Evolutionary conservation across 371 early-diverging fungal species (phyloP), one percentile per base, ranked within the genome.

Genomic region (Saksenaea vasiformis): DNA sequence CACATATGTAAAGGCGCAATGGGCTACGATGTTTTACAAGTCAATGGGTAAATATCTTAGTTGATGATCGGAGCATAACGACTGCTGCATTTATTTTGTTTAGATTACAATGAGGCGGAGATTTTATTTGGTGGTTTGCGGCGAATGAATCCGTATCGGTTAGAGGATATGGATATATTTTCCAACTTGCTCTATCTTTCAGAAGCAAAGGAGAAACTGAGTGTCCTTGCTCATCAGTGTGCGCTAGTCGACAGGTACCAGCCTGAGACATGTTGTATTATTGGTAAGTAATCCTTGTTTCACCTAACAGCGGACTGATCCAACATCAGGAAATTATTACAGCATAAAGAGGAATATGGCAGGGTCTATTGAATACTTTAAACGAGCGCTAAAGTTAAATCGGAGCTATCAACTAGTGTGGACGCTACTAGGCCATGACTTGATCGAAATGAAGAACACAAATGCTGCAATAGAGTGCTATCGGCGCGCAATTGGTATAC

Each of bases 401-500:
- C 83, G 87, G 26, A 82, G 83, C 58, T 93, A 91, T 69, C 74
- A 90, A 36, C 81, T 90, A 4, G 94, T 93, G 1, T 97, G 96
- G 91, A 95, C 94, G 0, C 80, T 99, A 60, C 80, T 98, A 66
- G 99, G 98, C 1, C 98, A 98, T 70, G 97, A 97, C 71, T 97
- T 95, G 65, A 78, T 98, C 54, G 96, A 98, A 68, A 59, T 93
- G 73, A 95, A 94, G 60, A 93, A 95, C 60, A 85, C 91, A 1
- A 83, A 87, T 28, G 92, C 93, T 10, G 98, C 98, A 2, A 88
- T 97, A 4, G 92, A 94, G 66, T 91, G 95, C 11, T 98, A 97
- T 69, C 80, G 94, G 37, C 77, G 90, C 39, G 97, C 96, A 0
- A 78, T 89, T 14, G 89, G 91, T 88, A 76, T 68, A 69, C 27